phyloP scores from a whole-genome alignment of 495 filamentous ascomycete species.

The Tuber umbilicatum region DNA sequence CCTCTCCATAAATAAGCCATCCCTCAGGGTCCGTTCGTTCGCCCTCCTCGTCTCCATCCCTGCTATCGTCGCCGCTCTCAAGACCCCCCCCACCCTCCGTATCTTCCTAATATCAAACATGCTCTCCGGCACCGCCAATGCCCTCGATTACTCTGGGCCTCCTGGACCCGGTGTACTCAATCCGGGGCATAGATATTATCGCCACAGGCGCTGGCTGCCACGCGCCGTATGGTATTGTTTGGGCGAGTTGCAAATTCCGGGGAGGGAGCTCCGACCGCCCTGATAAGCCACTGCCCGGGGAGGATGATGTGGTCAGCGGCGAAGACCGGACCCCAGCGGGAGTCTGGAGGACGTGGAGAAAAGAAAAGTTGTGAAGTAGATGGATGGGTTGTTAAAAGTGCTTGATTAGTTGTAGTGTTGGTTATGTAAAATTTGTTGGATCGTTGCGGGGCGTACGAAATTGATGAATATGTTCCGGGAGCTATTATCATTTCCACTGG shows the following conservation, averaged over 20 bases:
- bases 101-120: slow-evolving; percentile 73
- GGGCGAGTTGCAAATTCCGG: slow-evolving; percentile 47
- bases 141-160: slow-evolving; percentile 63
- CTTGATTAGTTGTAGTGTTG: background rate
- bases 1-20: slow-evolving; percentile 67
- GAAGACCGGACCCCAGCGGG: background rate
- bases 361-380: background rate
- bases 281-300: slow-evolving; percentile 43
- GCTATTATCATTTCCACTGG: no score
- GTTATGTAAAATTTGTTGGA: background rate
- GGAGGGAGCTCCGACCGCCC: slow-evolving; percentile 57
- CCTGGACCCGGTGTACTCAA: slow-evolving; percentile 53
- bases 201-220: slow-evolving; percentile 57
- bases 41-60: slow-evolving; percentile 65
- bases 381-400: background rate
- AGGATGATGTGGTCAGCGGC: background rate
- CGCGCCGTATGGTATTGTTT: slow-evolving; percentile 52
- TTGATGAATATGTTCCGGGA: background rate
- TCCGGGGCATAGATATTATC: slow-evolving; percentile 68
- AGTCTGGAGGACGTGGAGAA: background rate
- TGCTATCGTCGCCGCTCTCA: slow-evolving; percentile 61
- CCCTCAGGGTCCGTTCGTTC: slow-evolving; percentile 56
- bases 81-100: slow-evolving; percentile 62
- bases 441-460: background rate
- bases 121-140: slow-evolving; percentile 61